These are phyloP conservation scores for Malus hybrid DNA, from an alignment of 331 rosid species.

Conservation along the genomic window DNA sequence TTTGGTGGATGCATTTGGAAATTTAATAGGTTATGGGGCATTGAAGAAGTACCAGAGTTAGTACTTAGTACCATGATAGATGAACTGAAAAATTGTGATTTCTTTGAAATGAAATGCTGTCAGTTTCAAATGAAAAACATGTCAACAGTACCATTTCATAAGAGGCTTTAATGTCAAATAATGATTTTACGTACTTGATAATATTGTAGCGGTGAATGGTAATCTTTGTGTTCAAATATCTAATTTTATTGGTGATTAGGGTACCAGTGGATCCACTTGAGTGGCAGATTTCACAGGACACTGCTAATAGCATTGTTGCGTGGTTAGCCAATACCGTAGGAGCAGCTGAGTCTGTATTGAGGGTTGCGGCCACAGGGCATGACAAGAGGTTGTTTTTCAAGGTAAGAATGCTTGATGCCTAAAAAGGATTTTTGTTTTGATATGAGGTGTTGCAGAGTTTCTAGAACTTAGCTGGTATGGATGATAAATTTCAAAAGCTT, in stretches of 20 bases:
- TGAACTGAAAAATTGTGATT: background rate
- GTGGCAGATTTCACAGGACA: constrained; percentile 94
- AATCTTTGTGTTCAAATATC: background rate
- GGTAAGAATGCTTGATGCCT: constrained; percentile 18
- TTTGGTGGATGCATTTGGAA: background rate
- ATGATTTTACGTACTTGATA: background rate
- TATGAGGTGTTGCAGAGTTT: background rate
- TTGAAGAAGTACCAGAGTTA: background rate
- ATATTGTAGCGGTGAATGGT: background rate
- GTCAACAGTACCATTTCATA: background rate
- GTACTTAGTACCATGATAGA: background rate
- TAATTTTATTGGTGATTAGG: constrained; percentile 25
- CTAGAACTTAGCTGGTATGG: background rate
- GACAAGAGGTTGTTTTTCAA: constrained; percentile 85
- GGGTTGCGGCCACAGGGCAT: constrained; percentile 95
- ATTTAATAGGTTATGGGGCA: background rate
- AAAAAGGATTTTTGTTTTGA: background rate
- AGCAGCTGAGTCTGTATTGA: constrained; percentile 84
- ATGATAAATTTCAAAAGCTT: background rate
- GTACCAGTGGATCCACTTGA: constrained; percentile 93
- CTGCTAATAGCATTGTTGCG: constrained; percentile 65
- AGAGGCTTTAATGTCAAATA: background rate
- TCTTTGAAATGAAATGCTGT: background rate
- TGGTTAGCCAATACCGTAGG: constrained; percentile 83
- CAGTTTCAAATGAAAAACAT: background rate